Base-by-base conservation (phyloP, 2,329 filamentous ascomycete species). In the Passalora sequoiae region DNA sequence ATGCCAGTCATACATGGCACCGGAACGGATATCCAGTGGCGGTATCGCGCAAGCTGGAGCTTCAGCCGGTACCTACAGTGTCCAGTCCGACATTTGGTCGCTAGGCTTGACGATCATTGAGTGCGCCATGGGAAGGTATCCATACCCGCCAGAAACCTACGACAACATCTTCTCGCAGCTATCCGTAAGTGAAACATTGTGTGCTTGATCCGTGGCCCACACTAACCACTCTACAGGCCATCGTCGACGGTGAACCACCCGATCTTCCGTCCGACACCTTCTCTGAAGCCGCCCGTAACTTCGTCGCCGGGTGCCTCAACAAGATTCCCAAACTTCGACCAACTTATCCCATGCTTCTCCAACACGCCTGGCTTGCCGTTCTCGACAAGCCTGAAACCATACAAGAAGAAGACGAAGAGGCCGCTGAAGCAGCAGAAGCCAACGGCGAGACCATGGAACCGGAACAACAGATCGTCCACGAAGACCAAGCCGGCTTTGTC, bases 1-100 rank as follows among this genome's bases (percentile, higher is more conserved):
- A 28, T 98, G 92, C 61, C 92, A 98, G 69, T 96, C 89, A 62
- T 98, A 98, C 69, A 98, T 98, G 92, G 92, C 92, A 0, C 92
- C 92, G 0, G 92, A 98, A 66, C 76, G 92, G 53, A 98, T 98
- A 59, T 88, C 88, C 6, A 88, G 87, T 37, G 89, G 89, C 44
- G 84, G 84, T 16, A 80, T 89, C 59, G 80, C 86, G 46, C 78
- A 84, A 49, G 75, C 80, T 3, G 83, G 83, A 19, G 78, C 81
- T 46, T 77, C 77, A 43, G 74, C 78, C 4, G 84, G 91, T 44
- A 94, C 91, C 2, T 98, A 98, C 67, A 94, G 87, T 63, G 92
- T 98, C 28, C 92, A 97, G 68, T 95, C 88, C 62, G 92, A 98
- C 63, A 91, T 98, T 47, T 98, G 92, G 92, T 95, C 88, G 66